Evolutionary conservation across 2,329 filamentous ascomycete species (phyloP).

Genomic region (Cytospora leucostoma): DNA sequence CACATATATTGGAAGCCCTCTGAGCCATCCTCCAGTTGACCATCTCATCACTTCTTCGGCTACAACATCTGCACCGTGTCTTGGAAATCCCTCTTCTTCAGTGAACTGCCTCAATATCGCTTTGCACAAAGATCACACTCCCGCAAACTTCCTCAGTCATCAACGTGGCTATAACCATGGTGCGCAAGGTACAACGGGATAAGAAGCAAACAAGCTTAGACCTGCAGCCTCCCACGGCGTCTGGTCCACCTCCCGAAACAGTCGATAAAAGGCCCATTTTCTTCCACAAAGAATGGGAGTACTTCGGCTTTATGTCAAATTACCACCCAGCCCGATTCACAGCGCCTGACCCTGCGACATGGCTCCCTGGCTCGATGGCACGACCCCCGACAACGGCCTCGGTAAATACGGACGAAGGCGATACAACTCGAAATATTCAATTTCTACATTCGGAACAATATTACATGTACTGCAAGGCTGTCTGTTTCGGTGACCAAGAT

Average conservation of each 20-base stretch:
- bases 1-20: not conserved
- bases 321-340: not conserved
- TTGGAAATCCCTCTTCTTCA: not conserved
- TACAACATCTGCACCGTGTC: not conserved
- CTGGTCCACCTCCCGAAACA: not conserved
- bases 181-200: not conserved
- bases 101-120: not conserved
- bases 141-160: not conserved
- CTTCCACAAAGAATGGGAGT: constrained; percentile 13
- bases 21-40: not conserved
- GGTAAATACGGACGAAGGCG: not conserved
- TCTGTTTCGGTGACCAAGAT: not conserved
- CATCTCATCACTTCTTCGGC: not conserved
- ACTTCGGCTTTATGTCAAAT: constrained; percentile 20
- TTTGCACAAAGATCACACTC: not conserved
- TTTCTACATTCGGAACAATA: constrained; percentile 18
- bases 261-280: not conserved
- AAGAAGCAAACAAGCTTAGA: not conserved
- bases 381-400: not conserved
- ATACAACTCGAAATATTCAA: not conserved
- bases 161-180: not conserved
- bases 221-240: not conserved
- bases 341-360: constrained; percentile 6
- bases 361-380: not conserved
- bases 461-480: constrained; percentile 14